phyloP scores from a whole-genome alignment of 495 filamentous ascomycete species.

The Neurospora sp. region DNA sequence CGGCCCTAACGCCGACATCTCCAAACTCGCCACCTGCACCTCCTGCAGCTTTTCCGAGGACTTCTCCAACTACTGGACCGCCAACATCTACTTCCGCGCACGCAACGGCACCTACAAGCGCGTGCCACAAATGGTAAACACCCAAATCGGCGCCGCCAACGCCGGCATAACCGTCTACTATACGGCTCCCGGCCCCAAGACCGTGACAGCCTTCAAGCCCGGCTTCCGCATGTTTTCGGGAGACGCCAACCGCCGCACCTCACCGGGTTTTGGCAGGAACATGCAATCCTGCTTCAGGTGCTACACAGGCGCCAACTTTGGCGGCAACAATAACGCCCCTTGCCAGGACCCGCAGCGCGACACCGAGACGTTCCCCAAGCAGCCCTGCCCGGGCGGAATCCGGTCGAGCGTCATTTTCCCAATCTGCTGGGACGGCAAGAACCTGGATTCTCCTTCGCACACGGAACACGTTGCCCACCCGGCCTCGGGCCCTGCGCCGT shows the following conservation, averaged over 20 bases:
- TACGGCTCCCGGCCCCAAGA: constrained; percentile 23
- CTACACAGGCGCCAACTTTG: constrained; percentile 38
- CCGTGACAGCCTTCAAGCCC: constrained; percentile 40
- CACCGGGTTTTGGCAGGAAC: constrained; percentile 20
- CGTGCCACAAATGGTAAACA: constrained; percentile 25
- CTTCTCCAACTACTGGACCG: constrained; percentile 45
- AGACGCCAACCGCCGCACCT: constrained; percentile 26
- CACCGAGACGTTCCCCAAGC: constrained; percentile 28
- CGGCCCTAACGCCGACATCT: constrained; percentile 22
- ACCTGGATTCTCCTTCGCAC: constrained; percentile 42
- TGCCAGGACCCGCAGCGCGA: constrained; percentile 31
- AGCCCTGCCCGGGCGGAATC: constrained; percentile 34
- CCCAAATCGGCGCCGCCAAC: constrained; percentile 12
- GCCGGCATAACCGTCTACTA: constrained; percentile 24
- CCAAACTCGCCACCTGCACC: constrained; percentile 28
- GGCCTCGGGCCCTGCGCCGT: constrained; percentile 33
- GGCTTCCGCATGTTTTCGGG: constrained; percentile 44
- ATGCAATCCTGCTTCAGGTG: constrained; percentile 36
- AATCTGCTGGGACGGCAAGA: constrained; percentile 45
- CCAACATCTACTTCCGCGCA: constrained; percentile 42
- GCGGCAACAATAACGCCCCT: constrained; percentile 29
- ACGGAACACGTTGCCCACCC: constrained; percentile 38
- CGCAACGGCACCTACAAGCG: constrained; percentile 42
- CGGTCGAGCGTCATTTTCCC: constrained; percentile 43
- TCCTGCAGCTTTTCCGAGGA: constrained; percentile 36